Percentiles rank a stretch among this genome's conserved stretches.
Evolutionary conservation across 1,139 yeast genomes (phyloP).

Genomic region (Nakaseomyces kungkrabaensis): DNA sequence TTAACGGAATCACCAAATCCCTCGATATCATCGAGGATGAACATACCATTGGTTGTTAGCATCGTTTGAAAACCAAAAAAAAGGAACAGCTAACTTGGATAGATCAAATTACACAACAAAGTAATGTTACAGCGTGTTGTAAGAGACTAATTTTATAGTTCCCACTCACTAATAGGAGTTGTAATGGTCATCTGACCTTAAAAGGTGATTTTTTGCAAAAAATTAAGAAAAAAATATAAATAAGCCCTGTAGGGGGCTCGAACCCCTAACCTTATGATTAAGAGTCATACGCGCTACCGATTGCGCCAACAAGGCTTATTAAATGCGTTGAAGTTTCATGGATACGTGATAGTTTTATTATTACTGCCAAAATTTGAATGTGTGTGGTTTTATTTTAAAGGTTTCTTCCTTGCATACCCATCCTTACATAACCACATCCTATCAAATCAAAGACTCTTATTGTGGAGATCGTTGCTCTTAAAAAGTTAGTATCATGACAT

Average conservation of each 20-base stretch:
- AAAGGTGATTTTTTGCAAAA: background rate
- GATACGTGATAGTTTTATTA: background rate
- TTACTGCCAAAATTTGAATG: no score
- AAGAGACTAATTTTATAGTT: no score
- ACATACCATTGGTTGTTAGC: conserved; percentile 71
- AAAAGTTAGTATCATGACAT: no score
- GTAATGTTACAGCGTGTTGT: background rate
- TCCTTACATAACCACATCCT: no score
- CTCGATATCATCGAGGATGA: conserved; percentile 82
- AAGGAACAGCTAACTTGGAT: background rate
- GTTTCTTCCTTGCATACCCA: no score
- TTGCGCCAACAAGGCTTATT: conserved; percentile 37
- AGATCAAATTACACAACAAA: background rate
- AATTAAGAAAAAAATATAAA: conserved; percentile 9
- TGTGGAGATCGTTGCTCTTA: no score
- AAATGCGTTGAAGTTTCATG: background rate
- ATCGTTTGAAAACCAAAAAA: conserved; percentile 10
- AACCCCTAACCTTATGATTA: conserved; percentile 38
- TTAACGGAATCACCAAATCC: conserved; percentile 31
- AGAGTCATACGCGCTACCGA: conserved; percentile 41
- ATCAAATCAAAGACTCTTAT: no score
- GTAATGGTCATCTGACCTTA: no score
- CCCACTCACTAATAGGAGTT: no score
- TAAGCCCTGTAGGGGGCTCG: conserved; percentile 39
- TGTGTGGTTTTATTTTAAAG: no score